Base-by-base conservation (phyloP, 352 stramenopile genomes). In the Nothophytophthora sp. region DNA sequence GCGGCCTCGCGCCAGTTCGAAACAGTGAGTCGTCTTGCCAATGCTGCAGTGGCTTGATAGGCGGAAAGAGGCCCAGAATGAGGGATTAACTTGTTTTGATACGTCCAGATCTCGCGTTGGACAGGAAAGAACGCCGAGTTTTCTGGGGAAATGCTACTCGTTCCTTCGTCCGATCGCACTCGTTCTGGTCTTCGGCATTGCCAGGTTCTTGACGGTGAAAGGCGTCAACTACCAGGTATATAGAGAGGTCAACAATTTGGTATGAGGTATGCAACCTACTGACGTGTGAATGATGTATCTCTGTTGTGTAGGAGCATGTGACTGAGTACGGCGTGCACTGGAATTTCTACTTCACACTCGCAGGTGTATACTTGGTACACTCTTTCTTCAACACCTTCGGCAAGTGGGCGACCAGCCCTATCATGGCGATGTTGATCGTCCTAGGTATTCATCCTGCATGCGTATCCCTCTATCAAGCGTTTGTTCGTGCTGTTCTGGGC, bases 311-410 rank as follows among this genome's bases (percentile, higher is more conserved):
- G 73, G 88, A 98, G 50, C 96, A 99, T 55, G 95, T 99, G 34
- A 96, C 84, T 5, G 97, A 99, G 73, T 99, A 99, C 67, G 97
- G 97, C 25, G 88, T 99, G 16, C 97, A 99, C 73, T 99, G 97
- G 97, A 99, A 99, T 73, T 99, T 99, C 61, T 99, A 99, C 76
- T 98, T 99, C 51, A 99, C 96, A 4, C 81, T 99, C 16, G 86
- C 76, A 12, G 84, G 76, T 4, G 79, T 96, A 24, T 92, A 92
- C 52, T 25, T 96, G 15, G 48, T 83, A 18, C 88, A 86, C 44
- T 85, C 71, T 9, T 47, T 80, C 15, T 61, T 96, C 15, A 63
- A 70, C 32, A 34, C 67, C 28, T 63, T 88, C 37, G 78, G 80
- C 15, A 60, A 57, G 30, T 85, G 66, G 63, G 59, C 69, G 5